These are phyloP conservation scores for Mentha longifolia DNA, from an alignment of 257 asterid genomes.

Conservation along the genomic window DNA sequence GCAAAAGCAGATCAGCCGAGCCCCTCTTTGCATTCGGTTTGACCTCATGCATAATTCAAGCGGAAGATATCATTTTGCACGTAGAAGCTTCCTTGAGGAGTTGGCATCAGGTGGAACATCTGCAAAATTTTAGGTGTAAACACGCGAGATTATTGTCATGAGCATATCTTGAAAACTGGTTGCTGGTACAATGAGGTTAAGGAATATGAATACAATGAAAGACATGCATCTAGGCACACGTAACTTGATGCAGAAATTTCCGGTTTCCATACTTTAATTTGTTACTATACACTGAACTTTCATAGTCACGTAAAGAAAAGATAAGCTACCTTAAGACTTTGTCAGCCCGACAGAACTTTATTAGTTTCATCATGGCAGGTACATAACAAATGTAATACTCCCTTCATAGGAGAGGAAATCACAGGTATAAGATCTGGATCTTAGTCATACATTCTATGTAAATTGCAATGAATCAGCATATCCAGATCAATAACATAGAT, in stretches of 20 bases:
- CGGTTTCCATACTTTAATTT: background rate
- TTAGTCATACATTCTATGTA: background rate
- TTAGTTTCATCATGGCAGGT: conserved; percentile 4
- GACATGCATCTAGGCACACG: background rate
- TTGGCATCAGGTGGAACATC: conserved; percentile 95
- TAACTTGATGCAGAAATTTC: background rate
- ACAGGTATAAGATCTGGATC: background rate
- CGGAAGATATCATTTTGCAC: conserved; percentile 92
- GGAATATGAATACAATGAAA: background rate
- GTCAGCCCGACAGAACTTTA: background rate
- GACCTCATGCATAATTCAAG: conserved; percentile 74
- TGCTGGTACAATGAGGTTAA: background rate
- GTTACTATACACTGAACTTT: background rate
- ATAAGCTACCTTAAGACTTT: background rate
- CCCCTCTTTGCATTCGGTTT: conserved; percentile 15
- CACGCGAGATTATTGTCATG: background rate
- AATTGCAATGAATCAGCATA: background rate
- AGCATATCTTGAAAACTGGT: conserved; percentile 15
- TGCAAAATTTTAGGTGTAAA: conserved; percentile 34
- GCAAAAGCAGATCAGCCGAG: conserved; percentile 33
- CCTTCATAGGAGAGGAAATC: background rate
- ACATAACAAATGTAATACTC: background rate
- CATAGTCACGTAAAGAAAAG: conserved; percentile 11
- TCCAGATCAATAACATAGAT: conserved; percentile 5
- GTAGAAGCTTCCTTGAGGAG: conserved; percentile 83